Base-by-base conservation (phyloP, 352 stramenopile species). In the Pythium folliculosum region DNA sequence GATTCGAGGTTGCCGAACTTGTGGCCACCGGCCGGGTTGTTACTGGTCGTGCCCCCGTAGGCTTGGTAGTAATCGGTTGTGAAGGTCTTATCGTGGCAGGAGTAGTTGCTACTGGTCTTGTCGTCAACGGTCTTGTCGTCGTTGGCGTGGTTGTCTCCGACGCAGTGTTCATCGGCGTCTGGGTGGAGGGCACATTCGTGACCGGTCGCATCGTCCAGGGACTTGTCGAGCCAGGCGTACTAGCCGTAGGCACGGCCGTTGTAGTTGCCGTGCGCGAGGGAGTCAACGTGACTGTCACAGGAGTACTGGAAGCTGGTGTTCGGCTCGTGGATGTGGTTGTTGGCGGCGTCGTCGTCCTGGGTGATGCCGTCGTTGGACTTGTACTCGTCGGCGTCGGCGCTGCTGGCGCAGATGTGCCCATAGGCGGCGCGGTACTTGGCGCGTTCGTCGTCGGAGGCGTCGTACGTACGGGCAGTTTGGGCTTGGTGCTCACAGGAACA, bases 301-400 rank as follows among this genome's bases (percentile, higher is more conserved):
- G 38, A 44, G 8, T 16, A 44, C 6, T 44, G 6, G 38, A 44
- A 17, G 8, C 14, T 16, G 38, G 38, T 16, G 9, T 6, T 3
- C 9, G 9, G 9, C 6, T 44, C 38, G 38, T 6, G 12, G 9
- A 9, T 10, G 38, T 44, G 38, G 38, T 2, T 27, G 44, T 25
- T 25, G 49, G 13, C 6, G 49, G 23, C 49, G n/a, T 55, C n/a
- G 49, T 55, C 22, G 49, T 55, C n/a, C 13, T 55, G 21, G 49
- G 38, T 13, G 38, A 13, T 44, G 12, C 3, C 38, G 38, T 17
- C 8, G 38, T 17, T 17, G 38, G 14, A 17, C 38, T 44, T 13
- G 12, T 4, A 2, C 9, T 44, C 38, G 38, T 16, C 6, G 38
- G 38, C 14, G 9, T 44, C 3, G 8, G 38, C 38, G 38, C 3